Conservation (phyloP, 2,329 filamentous ascomycete species). For the Neonectria hederae region DNA sequence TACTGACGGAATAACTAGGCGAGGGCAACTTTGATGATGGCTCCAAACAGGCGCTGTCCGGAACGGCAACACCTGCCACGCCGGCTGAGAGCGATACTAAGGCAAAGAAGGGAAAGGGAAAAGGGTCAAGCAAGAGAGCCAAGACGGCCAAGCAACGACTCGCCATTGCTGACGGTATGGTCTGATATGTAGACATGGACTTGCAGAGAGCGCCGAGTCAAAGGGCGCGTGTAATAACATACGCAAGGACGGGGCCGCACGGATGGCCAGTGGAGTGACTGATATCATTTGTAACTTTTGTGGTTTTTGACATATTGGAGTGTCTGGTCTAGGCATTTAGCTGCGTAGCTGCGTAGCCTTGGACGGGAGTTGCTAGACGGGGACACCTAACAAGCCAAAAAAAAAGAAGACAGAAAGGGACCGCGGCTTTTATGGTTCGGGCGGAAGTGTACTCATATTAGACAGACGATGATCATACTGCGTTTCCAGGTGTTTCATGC, state of each 20-base stretch:
- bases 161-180: slow-evolving; percentile 71
- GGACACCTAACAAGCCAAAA: slow-evolving; percentile 32
- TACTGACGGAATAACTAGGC: slow-evolving; percentile 63
- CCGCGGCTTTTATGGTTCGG: slow-evolving; percentile 12
- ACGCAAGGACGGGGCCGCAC: slow-evolving; percentile 25
- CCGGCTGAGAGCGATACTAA: slow-evolving; percentile 70
- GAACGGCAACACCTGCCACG: slow-evolving; percentile 80
- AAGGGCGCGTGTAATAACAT: slow-evolving; percentile 38
- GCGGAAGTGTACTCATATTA: slow-evolving; percentile 43
- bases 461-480: slow-evolving; percentile 32
- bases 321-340: slow-evolving; percentile 11
- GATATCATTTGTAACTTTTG: slow-evolving; percentile 21
- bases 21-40: slow-evolving; percentile 96
- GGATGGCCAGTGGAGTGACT: slow-evolving; percentile 23
- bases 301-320: slow-evolving; percentile 11
- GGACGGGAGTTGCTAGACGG: slow-evolving; percentile 36
- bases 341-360: slow-evolving; percentile 7
- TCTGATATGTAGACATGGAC: slow-evolving; percentile 32
- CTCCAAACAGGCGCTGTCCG: slow-evolving; percentile 65
- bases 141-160: slow-evolving; percentile 76
- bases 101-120: slow-evolving; percentile 66
- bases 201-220: slow-evolving; percentile 17
- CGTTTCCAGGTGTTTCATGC: neutral
- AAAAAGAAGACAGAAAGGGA: slow-evolving; percentile 27
- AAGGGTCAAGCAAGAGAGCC: slow-evolving; percentile 61